Conservation (phyloP, 1,139 yeast species). For the Candida tunisiensis region DNA sequence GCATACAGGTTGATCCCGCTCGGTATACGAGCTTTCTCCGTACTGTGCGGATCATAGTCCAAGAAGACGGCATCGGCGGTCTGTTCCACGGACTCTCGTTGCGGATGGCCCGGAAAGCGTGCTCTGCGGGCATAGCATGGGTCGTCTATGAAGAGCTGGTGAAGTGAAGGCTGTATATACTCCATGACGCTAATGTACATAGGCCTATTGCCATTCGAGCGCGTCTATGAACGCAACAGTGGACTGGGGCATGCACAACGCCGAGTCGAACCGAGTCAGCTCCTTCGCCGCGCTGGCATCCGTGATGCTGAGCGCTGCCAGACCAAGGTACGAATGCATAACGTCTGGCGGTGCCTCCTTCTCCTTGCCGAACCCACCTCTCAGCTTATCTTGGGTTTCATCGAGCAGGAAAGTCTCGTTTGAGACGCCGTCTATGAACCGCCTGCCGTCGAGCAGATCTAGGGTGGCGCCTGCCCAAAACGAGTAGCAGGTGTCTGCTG, state of each 20-base stretch:
- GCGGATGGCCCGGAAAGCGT: constrained; percentile 68
- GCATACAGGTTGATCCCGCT: constrained; percentile 58
- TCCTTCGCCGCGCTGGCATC: constrained; percentile 3
- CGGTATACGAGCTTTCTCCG: constrained; percentile 24
- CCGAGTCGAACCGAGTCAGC: constrained; percentile 9
- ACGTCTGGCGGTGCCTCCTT: constrained; percentile 41
- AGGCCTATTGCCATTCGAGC: background rate
- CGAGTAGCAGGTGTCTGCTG: constrained; percentile 79
- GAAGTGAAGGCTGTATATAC: no score
- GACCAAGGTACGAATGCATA: constrained; percentile 23
- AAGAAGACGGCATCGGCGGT: constrained; percentile 43
- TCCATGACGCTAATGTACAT: no score
- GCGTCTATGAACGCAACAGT: constrained; percentile 3
- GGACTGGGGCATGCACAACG: constrained; percentile 8
- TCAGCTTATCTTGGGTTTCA: constrained; percentile 39
- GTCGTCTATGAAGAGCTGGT: constrained; percentile 84
- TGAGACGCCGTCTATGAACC: constrained; percentile 24
- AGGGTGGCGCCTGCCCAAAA: constrained; percentile 63
- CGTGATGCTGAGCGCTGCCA: constrained; percentile 18
- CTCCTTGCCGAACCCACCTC: constrained; percentile 78
- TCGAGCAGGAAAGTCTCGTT: constrained; percentile 33
- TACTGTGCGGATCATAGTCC: constrained; percentile 24
- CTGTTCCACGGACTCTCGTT: constrained; percentile 75
- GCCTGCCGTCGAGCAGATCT: constrained; percentile 9
- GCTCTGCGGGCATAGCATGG: constrained; percentile 95